Evolutionary conservation across 75 land plant species (phyloP).

Genomic region (Adiantum capillusveneris): DNA sequence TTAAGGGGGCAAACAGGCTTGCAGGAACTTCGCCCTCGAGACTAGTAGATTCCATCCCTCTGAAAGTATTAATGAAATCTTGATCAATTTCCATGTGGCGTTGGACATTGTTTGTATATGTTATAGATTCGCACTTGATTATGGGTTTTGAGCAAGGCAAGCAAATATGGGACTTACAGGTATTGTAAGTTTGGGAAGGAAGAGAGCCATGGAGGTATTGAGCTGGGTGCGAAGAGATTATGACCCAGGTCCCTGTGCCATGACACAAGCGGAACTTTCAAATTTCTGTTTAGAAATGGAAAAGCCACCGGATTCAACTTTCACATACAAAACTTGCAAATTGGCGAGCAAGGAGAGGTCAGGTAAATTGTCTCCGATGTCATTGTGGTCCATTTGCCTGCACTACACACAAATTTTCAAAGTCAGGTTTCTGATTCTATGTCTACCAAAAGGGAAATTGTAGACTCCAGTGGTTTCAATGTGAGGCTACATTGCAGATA

Average conservation of each 20-base stretch:
- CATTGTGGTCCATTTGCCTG: constrained; percentile 6
- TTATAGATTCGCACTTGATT: neutral
- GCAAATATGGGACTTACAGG: too few relatives aligned
- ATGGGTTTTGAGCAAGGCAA: too few relatives aligned
- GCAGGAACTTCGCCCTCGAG: constrained; percentile 12
- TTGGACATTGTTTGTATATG: neutral
- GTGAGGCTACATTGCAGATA: neutral
- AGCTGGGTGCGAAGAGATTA: neutral
- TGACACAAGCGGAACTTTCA: neutral
- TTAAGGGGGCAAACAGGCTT: constrained; percentile 2
- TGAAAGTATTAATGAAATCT: neutral
- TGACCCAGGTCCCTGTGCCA: constrained; percentile 10
- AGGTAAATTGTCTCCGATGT: constrained; percentile 5
- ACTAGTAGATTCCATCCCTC: constrained; percentile 6
- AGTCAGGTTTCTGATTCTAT: neutral
- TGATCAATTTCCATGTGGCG: neutral
- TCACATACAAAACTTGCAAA: constrained; percentile 10
- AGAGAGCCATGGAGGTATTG: constrained; percentile 9
- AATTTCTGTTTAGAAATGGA: neutral
- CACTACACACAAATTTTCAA: neutral
- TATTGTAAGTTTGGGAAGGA: neutral
- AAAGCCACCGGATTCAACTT: neutral
- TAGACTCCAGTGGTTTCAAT: neutral
- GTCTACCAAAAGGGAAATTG: neutral
- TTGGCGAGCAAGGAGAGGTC: neutral